Conservation (phyloP, 768 basidiomycete species). For the Amylocystis lapponica region DNA sequence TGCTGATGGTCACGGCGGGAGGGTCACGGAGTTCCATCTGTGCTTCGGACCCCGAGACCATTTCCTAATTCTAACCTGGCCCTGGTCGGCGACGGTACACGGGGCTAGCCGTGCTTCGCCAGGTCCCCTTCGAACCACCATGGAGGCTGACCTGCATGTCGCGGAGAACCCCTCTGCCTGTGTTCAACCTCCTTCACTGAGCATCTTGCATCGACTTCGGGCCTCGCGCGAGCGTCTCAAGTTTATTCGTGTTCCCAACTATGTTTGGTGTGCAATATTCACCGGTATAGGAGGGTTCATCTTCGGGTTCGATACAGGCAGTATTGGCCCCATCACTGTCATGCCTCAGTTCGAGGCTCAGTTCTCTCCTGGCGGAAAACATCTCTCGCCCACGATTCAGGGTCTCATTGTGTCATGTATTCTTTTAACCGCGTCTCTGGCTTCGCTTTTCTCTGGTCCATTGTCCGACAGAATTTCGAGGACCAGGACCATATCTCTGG, state of each 20-base stretch:
- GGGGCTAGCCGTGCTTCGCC: background rate
- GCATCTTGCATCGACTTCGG: slow-evolving; percentile 1
- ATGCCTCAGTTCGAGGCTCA: slow-evolving; percentile 39
- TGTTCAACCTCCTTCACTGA: background rate
- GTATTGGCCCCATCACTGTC: slow-evolving; percentile 40
- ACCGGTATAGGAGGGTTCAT: slow-evolving; percentile 28
- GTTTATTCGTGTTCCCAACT: slow-evolving; percentile 13
- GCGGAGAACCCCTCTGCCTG: too few species aligned
- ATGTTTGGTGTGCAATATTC: slow-evolving; percentile 26
- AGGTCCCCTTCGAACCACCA: too few species aligned
- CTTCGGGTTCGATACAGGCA: slow-evolving; percentile 32
- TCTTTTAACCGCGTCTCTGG: slow-evolving; percentile 35
- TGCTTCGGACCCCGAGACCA: too few species aligned
- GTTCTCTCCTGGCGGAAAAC: slow-evolving; percentile 25
- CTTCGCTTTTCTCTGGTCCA: slow-evolving; percentile 35
- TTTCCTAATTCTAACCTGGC: background rate
- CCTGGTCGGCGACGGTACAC: background rate
- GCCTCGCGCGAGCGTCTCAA: background rate
- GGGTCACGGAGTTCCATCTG: too few species aligned
- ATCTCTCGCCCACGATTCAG: slow-evolving; percentile 31
- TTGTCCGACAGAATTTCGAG: slow-evolving; percentile 42
- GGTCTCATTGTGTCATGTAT: slow-evolving; percentile 41
- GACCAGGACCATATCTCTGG: slow-evolving; percentile 38
- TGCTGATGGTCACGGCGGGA: too few species aligned
- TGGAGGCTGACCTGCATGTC: too few species aligned